Evolutionary conservation across 2,329 filamentous ascomycete species (phyloP), one percentile per base, ranked within the genome.

Genomic region (Diaporthe destruens): DNA sequence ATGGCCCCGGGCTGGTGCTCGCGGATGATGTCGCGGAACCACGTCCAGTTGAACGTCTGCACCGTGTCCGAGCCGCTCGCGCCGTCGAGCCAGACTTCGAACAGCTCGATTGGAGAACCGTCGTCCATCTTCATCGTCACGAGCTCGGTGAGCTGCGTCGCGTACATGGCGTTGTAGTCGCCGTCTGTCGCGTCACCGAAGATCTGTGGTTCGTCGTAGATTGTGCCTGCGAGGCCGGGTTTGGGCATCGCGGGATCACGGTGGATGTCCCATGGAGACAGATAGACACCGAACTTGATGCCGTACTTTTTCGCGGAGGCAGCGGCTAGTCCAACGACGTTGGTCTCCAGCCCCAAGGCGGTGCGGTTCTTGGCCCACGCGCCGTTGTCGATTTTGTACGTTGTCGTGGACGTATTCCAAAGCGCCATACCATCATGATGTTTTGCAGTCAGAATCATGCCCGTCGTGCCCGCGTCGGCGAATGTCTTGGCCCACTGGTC

Each of bases 201-300:
- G 36, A 80, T 80, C 74, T 81, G 80, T 32, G 80, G 79, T 71
- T 80, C 80, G 72, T 80, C 80, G 61, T 79, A 81, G 5, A 76
- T 71, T 1, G 80, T 81, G n/a, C 78, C 77, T 0, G 71, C 49
- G 9, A 82, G 74, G 2, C 76, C 29, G 1, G 77, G 75, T 71
- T 82, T 81, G 1, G 80, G 78, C 79, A 82, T 80, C 14, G 79
- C 78, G 2, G 80, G 79, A 59, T 82, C 80, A 23, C 80, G 80
- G 74, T 82, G 79, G 53, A 81, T 81, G 68, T 82, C 80, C 80
- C 80, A 82, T 1, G 80, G 80, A 6, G 78, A 80, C 5, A 82
- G 74, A 54, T 82, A 82, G 9, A 81, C 77, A 34, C 80, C 80
- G 57, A 81, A 81, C 29, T 78, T 77, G 72, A 82, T 77, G n/a